Base-by-base conservation (phyloP, 2,329 filamentous ascomycete species). In the Diaporthe longicolla region DNA sequence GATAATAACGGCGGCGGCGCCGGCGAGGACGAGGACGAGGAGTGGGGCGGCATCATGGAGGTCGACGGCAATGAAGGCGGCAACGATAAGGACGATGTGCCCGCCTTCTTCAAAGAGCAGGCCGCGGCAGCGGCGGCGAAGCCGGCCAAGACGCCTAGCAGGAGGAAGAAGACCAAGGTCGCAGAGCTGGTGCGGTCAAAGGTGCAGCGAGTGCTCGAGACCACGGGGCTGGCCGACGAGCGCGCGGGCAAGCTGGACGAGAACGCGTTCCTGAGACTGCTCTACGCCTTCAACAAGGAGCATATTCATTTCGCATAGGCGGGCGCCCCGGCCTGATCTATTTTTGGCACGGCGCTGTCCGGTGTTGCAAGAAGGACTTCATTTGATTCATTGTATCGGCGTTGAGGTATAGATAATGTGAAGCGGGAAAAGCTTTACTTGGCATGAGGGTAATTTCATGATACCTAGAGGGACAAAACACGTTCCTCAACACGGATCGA, bases 171-270 rank as follows among this genome's bases (percentile, higher is more conserved):
- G 86, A 94, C 94, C 10, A 94, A 93, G 81, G 91, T 97, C 4
- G 91, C 92, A 0, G 91, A 95, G 79, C 83, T 98, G 45, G 93
- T 99, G n/a, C 90, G 93, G 77, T 90, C 93, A 79, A 98, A 98
- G 85, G 93, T 98, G 58, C 88, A 93, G 79, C 94, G 93, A 81
- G 95, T 98, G 26, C 87, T 98, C 26, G 93, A 96, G 80, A 90
- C 93, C 76, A 98, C 95, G 0, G 89, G 91, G 63, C 87, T 98
- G 71, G 93, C 92, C 4, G 94, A 97, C 75, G 94, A 93, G 85
- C 88, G 96, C 77, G 90, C 95, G 15, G 89, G 94, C 75, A 92
- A 97, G 86, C 97, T 95, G 80, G 95, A 98, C 80, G 95, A 98
- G 84, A 95, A 93, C 70, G 95, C 98, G 79, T 98, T 98, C 81